These are phyloP conservation scores for Populus hybrid DNA, from an alignment of 441 rosid species.

Conservation along the genomic window DNA sequence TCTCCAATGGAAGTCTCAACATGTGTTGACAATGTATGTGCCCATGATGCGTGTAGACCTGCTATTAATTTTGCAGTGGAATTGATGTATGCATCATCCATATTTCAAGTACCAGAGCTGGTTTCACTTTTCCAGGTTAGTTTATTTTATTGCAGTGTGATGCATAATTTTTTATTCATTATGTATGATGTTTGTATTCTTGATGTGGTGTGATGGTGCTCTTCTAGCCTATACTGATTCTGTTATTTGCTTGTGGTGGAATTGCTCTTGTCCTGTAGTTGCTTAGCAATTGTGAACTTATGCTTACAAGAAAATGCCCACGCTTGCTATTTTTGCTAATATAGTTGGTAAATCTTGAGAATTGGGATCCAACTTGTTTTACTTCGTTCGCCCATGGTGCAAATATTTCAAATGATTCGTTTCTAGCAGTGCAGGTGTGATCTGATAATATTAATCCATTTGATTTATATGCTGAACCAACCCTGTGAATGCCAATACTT, in stretches of 20 bases:
- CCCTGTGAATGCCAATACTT: neutral
- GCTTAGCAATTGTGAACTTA: neutral
- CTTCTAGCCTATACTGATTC: neutral
- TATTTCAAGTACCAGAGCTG: constrained; percentile 70
- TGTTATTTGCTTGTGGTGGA: constrained; percentile 8
- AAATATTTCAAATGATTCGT: neutral
- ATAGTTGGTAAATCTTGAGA: neutral
- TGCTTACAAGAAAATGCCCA: neutral
- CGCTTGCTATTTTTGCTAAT: neutral
- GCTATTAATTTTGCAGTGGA: constrained; percentile 77
- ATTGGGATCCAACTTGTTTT: neutral
- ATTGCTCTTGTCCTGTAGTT: neutral
- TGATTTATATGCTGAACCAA: neutral
- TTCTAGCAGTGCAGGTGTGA: neutral
- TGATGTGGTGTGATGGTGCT: neutral
- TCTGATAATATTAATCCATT: neutral
- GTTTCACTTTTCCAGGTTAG: constrained; percentile 78
- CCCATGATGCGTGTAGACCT: constrained; percentile 80
- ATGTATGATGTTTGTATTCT: constrained; percentile 3
- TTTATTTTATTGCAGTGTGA: neutral
- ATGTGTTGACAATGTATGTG: constrained; percentile 68
- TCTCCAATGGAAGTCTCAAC: constrained; percentile 73
- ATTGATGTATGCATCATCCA: constrained; percentile 73
- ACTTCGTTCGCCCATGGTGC: neutral
- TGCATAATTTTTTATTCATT: neutral